Evolutionary conservation across 768 basidiomycete species (phyloP).

Genomic region (Suillus brevipes): DNA sequence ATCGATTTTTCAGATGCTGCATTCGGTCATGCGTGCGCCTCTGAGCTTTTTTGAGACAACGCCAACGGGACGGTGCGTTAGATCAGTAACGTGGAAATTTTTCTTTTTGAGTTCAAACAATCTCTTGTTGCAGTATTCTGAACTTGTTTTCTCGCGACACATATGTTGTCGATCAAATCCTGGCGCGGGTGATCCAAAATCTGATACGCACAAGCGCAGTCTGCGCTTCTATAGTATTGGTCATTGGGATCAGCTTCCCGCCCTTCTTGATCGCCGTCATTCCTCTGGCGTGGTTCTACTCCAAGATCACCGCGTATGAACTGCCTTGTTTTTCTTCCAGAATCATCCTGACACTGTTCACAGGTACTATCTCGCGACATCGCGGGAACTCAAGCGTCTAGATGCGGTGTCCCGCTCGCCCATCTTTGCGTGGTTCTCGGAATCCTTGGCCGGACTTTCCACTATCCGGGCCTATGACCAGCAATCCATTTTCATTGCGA

Average conservation of each 20-base stretch:
- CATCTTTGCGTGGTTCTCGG: conserved; percentile 88
- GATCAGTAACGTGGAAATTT: too few species aligned
- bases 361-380: conserved; percentile 87
- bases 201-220: conserved; percentile 64
- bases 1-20: conserved; percentile 57
- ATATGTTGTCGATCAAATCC: conserved; percentile 82
- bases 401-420: conserved; percentile 89
- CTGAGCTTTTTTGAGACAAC: conserved; percentile 89
- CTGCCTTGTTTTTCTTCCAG: not conserved
- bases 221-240: conserved; percentile 60
- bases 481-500: conserved; percentile 61
- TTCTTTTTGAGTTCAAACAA: not conserved
- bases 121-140: conserved; percentile 54
- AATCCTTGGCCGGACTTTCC: conserved; percentile 70
- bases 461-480: conserved; percentile 84
- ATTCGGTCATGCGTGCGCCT: conserved; percentile 79
- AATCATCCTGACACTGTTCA: not conserved
- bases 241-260: conserved; percentile 83
- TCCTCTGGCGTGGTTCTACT: conserved; percentile 80
- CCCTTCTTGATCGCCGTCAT: conserved; percentile 73
- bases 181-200: conserved; percentile 70
- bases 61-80: conserved; percentile 71
- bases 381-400: conserved; percentile 83
- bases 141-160: conserved; percentile 92
- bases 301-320: conserved; percentile 72